Percentiles rank a stretch among this genome's conserved stretches.
Evolutionary conservation across 1,139 yeast genomes (phyloP).

Genomic region (Scheffersomyces segobiensis): DNA sequence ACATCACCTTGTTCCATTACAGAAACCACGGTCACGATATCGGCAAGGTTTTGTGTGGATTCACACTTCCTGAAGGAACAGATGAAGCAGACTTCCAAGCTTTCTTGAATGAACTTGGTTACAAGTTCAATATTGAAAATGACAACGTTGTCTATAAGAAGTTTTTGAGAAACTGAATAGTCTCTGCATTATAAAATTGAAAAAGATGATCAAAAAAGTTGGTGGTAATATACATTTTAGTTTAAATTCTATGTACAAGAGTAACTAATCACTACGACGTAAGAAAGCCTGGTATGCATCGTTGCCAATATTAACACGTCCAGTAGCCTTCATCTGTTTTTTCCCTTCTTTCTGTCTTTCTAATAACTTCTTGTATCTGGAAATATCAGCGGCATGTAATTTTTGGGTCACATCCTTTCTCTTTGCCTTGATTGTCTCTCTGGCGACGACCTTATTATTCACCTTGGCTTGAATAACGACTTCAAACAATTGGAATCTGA

Average conservation of each 20-base stretch:
- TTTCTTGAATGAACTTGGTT: conserved; percentile 72
- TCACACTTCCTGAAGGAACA: conserved; percentile 78
- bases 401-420: conserved; percentile 91
- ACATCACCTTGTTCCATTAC: conserved; percentile 90
- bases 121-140: conserved; percentile 78
- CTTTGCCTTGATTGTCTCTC: conserved; percentile 92
- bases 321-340: conserved; percentile 76
- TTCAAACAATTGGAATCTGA: conserved; percentile 83
- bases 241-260: conserved; percentile 7
- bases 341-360: conserved; percentile 94
- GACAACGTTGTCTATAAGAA: conserved; percentile 79
- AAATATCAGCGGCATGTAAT: conserved; percentile 90
- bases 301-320: conserved; percentile 74
- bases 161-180: conserved; percentile 44
- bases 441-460: conserved; percentile 77
- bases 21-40: conserved; percentile 96
- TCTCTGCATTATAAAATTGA: not conserved
- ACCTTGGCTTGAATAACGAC: conserved; percentile 92
- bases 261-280: conserved; percentile 28
- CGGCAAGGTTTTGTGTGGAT: conserved; percentile 88
- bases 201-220: not conserved
- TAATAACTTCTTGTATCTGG: conserved; percentile 84
- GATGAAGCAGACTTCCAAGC: conserved; percentile 59
- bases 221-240: not conserved
- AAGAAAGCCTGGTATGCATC: conserved; percentile 81